Base-by-base conservation (phyloP, 1,139 yeast genomes). In the Sugiyamaella pinicola region DNA sequence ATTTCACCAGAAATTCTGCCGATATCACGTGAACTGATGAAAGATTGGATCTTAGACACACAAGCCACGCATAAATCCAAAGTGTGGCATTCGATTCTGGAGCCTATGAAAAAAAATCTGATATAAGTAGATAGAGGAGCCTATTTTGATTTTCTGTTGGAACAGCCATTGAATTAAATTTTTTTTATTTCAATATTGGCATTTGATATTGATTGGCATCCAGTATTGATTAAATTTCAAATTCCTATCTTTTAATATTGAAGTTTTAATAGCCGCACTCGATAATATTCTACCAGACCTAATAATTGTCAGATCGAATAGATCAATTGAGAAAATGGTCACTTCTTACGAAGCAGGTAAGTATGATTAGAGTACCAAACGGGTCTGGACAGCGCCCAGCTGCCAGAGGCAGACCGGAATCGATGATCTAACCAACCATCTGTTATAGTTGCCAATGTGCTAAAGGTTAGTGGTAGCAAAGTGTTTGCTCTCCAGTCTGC, bases 401-500 rank as follows among this genome's bases (percentile, higher is more conserved):
- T 24, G 40, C 40, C 40, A 24, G 24, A 37, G 24, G n/a, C 22
- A 4, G 21, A 3, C 40, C 24, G 24, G 40, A 15, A 10, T 13
- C 9, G 24, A 9, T 15, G 19, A 21, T 2, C 42, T 45, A 46
- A 37, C 49, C 24, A 8, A 19, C 21, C 24, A 35, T 9, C 41
- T 7, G 22, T 12, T 42, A n/a, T 48, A 64, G 68, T 64, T 24
- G 63, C 66, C 28, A 53, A 58, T 53, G 59, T 71, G 34, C 66
- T 69, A 19, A 58, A 58, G 43, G 64, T 67, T 24, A 69, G 66
- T 26, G 77, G 37, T 4, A 28, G 76, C 26, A 58, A 67, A 33
- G 69, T 75, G 34, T 78, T 72, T 61, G 67, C 73, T 26, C 72
- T 81, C 34, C 80, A 76, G 59, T 78, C 79, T 38, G 76, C 81